Evolutionary conservation across 805 yeast genomes (phyloP).

Genomic region (Clavispora fructus): DNA sequence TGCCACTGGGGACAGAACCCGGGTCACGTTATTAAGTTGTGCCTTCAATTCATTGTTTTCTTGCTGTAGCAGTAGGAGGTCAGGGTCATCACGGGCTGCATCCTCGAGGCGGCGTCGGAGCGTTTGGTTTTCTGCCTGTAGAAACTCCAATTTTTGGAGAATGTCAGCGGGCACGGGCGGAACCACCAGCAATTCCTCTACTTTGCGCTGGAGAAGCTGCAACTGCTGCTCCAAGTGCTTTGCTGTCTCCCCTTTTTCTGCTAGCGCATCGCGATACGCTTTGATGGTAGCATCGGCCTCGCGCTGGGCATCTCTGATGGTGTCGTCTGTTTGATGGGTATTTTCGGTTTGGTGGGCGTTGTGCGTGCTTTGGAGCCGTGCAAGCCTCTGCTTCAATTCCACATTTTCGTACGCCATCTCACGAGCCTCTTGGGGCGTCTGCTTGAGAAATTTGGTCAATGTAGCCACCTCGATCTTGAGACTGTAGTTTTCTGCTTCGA

Average conservation of each 20-base stretch:
- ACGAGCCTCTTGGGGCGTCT: constrained; percentile 38
- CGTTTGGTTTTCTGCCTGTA: constrained; percentile 16
- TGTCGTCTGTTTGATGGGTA: neutral
- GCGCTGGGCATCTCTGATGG: neutral
- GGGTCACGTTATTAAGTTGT: constrained; percentile 7
- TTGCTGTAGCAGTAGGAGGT: neutral
- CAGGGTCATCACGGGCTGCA: neutral
- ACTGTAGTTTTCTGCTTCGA: constrained; percentile 40
- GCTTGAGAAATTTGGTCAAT: constrained; percentile 32
- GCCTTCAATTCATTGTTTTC: constrained; percentile 12
- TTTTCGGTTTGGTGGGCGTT: neutral
- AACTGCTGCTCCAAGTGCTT: neutral
- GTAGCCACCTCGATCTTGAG: constrained; percentile 41
- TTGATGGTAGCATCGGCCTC: neutral
- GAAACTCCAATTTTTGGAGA: constrained; percentile 14
- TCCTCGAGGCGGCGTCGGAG: constrained; percentile 14
- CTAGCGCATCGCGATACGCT: neutral
- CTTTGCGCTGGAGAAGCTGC: constrained; percentile 3
- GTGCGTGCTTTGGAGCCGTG: neutral
- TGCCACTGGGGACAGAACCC: constrained; percentile 4
- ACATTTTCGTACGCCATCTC: constrained; percentile 36
- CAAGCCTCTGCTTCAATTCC: constrained; percentile 17
- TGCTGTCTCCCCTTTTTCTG: neutral
- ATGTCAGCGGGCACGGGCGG: constrained; percentile 3
- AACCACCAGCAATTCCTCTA: constrained; percentile 1